Conservation (phyloP, 139 green algal genomes). For the Picochlorum costavermella region DNA sequence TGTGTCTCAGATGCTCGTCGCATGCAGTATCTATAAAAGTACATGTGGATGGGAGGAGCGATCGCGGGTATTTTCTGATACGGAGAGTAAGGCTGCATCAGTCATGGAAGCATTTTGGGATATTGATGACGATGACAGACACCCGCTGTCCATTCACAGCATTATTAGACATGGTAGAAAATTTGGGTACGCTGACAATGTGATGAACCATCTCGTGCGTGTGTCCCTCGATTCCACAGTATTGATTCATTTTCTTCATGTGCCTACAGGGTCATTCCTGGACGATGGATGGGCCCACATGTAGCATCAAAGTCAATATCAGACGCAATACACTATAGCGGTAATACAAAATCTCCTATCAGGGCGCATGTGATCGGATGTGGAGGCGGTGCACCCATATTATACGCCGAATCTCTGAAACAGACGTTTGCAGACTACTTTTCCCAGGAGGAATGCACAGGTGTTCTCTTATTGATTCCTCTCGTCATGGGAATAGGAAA, state of each 20-base stretch:
- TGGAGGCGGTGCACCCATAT: constrained; percentile 64
- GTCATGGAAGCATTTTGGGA: constrained; percentile 48
- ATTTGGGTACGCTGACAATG: constrained; percentile 43
- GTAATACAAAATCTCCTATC: constrained; percentile 29
- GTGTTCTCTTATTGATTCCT: constrained; percentile 70
- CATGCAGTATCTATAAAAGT: constrained; percentile 50
- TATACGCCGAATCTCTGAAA: constrained; percentile 17
- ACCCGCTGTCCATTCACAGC: constrained; percentile 70
- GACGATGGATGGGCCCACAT: constrained; percentile 83
- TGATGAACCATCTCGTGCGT: no score
- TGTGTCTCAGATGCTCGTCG: constrained; percentile 89
- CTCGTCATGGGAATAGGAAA: constrained; percentile 76
- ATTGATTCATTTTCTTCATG: not conserved
- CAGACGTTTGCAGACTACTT: not conserved
- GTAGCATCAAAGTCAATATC: constrained; percentile 66
- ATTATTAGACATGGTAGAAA: constrained; percentile 50
- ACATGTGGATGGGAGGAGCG: constrained; percentile 40
- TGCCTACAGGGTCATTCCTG: constrained; percentile 57
- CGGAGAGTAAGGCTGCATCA: constrained; percentile 8
- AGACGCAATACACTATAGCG: constrained; percentile 9
- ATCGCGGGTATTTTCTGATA: not conserved
- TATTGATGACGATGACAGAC: constrained; percentile 13
- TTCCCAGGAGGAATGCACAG: not conserved
- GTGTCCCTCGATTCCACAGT: not conserved
- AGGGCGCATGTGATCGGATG: constrained; percentile 49